Evolutionary conservation across 192 early-diverging fungal species (phyloP).

Genomic region (Linnemannia hyalina): DNA sequence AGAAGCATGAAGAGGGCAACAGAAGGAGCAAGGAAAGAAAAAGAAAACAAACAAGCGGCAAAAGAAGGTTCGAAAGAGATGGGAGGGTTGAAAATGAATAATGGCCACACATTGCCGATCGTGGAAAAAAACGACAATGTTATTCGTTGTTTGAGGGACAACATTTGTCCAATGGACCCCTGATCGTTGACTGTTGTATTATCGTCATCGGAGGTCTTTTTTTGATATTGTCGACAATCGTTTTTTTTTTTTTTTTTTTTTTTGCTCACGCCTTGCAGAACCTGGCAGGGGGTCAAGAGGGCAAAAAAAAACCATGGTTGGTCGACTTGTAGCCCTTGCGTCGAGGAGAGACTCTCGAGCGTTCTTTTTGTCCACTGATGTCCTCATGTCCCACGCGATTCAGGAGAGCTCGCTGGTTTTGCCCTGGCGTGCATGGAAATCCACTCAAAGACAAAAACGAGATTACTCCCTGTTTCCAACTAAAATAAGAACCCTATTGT

Average conservation of each 20-base stretch:
- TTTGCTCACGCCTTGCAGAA: neutral
- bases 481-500: constrained; percentile 8
- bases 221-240: neutral
- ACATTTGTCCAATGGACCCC: constrained; percentile 3
- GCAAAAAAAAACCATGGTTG: neutral
- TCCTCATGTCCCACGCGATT: neutral
- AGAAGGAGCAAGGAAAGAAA: neutral
- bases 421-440: neutral
- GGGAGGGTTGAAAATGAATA: constrained; percentile 1
- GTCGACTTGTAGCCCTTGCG: neutral
- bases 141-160: neutral
- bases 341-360: neutral
- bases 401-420: neutral
- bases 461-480: neutral
- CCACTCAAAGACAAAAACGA: neutral
- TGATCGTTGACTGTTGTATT: neutral
- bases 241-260: constrained; percentile 6
- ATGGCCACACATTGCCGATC: constrained; percentile 3
- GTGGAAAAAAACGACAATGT: neutral
- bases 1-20: too few species aligned
- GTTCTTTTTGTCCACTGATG: neutral
- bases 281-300: neutral
- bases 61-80: neutral
- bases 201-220: neutral
- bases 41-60: neutral